Evolutionary conservation across 1,284 basidiomycete genomes (phyloP).

Genomic region (Rhodotorula mucilaginosa): DNA sequence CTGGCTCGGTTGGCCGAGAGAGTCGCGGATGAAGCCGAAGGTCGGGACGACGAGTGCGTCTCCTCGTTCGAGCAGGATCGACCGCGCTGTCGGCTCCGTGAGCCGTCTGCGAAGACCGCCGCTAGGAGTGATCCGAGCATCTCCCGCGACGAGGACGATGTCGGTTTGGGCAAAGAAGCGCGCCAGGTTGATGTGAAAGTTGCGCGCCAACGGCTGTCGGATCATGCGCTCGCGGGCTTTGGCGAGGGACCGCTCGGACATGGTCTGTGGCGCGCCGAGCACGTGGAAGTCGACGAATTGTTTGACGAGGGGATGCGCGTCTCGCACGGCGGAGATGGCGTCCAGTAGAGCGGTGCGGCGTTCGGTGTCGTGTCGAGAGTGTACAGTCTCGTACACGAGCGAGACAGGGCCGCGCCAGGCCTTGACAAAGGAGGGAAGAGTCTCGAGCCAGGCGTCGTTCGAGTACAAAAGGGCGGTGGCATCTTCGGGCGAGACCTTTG

Average conservation of each 20-base stretch:
- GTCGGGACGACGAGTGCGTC: constrained; percentile 45
- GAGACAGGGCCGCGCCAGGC: constrained; percentile 46
- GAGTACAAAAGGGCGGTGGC: constrained; percentile 46
- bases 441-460: constrained; percentile 45
- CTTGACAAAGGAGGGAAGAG: constrained; percentile 41
- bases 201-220: constrained; percentile 41
- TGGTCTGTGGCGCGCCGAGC: constrained; percentile 35
- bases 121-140: constrained; percentile 43
- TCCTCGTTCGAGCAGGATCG: constrained; percentile 41
- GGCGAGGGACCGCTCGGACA: constrained; percentile 33
- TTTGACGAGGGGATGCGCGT: constrained; percentile 36
- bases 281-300: constrained; percentile 45
- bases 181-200: constrained; percentile 46
- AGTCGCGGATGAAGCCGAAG: constrained; percentile 41
- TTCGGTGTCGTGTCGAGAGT: constrained; percentile 30
- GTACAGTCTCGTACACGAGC: constrained; percentile 42
- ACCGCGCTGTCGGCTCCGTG: constrained; percentile 23
- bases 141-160: constrained; percentile 44
- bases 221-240: constrained; percentile 44
- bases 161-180: constrained; percentile 47
- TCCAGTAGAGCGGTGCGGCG: constrained; percentile 27
- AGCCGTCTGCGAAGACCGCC: constrained; percentile 35
- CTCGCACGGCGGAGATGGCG: constrained; percentile 36
- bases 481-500: constrained; percentile 19
- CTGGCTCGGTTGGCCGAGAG: constrained; percentile 15